Conservation (phyloP, 306 rosid species). For the Malus orientalis region DNA sequence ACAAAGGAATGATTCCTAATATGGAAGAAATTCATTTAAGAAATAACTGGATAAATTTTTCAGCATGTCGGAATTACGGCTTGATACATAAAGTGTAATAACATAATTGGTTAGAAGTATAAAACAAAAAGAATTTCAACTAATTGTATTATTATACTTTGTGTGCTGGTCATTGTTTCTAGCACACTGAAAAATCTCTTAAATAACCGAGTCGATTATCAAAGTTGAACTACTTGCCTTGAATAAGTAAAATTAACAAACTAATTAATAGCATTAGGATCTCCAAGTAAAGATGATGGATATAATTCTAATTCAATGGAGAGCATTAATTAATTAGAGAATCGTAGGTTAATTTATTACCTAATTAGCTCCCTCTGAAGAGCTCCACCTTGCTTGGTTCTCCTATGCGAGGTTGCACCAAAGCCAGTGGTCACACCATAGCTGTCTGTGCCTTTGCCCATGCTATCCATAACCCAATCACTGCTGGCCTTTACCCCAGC, state of each 20-base stretch:
- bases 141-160: too few species aligned
- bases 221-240: not conserved
- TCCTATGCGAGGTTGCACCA: conserved; percentile 87
- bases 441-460: conserved; percentile 71
- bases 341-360: conserved; percentile 19
- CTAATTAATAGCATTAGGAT: not conserved
- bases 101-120: too few species aligned
- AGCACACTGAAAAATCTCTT: too few species aligned
- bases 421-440: conserved; percentile 90
- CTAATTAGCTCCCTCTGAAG: conserved; percentile 89
- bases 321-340: not conserved
- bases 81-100: rapidly evolving
- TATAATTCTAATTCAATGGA: not conserved
- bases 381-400: conserved; percentile 85
- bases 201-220: not conserved
- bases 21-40: too few species aligned
- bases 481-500: conserved; percentile 73
- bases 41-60: too few species aligned
- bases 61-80: rapidly evolving
- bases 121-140: too few species aligned
- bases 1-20: too few species aligned
- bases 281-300: not conserved
- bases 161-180: rapidly evolving
- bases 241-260: not conserved
- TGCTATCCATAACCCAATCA: conserved; percentile 74